Evolutionary conservation across 2,329 filamentous ascomycete genomes (phyloP), one percentile per base, ranked within the genome.

Genomic region (Colletotrichum sojae): DNA sequence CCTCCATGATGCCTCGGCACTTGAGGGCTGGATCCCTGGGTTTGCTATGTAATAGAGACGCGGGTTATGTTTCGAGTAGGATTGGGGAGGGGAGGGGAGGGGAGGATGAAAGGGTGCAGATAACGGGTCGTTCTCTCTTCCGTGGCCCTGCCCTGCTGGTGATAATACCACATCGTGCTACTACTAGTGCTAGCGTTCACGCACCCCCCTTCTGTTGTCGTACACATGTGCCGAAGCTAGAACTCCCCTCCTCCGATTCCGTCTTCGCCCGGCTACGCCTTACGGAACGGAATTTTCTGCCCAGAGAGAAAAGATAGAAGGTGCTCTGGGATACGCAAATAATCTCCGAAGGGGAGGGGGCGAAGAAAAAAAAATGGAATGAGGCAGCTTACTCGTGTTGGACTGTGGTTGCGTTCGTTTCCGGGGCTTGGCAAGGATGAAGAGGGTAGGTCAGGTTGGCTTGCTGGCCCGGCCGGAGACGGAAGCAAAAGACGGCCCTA

Each of bases 51-150:
- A n/a, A 51, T 52, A 60, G 40, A 16, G 57, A 18, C 57, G 56
- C 56, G 56, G 45, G 25, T 46, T 59, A 52, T 60, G 48, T 52
- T 43, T 60, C 43, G 57, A 20, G 57, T 39, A 20, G 46, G 57
- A 36, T 45, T 45, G 56, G 27, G 56, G 45, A 46, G 6, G 18
- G 43, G 43, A n/a, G 12, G 13, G 39, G 39, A 10, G 39, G 39
- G 39, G 39, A 40, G 22, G 22, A 25, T 25, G 22, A 25, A 31
- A 31, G 27, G 27, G 9, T 31, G 27, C 27, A 31, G 27, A 6
- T 31, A 31, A 10, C 8, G 27, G 27, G 27, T 31, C 8, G 6
- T 31, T 9, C 27, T 31, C 8, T 31, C 31, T 36, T 36, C 31
- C 31, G 31, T 10, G 10, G 31, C 31, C 22, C 10, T 43, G 31